Evolutionary conservation across 169 alveolate genomes (phyloP), one percentile per base, ranked within the genome.

Genomic region (Theileria parva): DNA sequence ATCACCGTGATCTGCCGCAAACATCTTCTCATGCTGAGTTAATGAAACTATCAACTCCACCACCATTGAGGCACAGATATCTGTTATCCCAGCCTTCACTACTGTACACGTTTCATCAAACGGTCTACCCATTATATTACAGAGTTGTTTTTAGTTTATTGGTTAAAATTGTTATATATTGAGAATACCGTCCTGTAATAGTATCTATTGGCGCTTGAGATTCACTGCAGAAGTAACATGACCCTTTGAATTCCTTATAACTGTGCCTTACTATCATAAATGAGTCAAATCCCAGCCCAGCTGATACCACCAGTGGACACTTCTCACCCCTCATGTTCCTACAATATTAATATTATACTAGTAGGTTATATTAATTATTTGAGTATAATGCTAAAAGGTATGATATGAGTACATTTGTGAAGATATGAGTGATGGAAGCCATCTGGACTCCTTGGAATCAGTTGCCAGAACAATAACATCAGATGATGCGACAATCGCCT

Each of bases 361-460:
- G 1, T 32, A 32, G 37, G 5, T 32, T 32, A 32, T 32, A 5
- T 32, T 32, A 32, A 32, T 32, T 32, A 5, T 32, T 2, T 32
- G 37, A 32, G 1, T 32, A 8, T 23, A 61, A 32, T 55, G 1
- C 5, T 5, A 7, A 57, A 44, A 13, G n/a, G 19, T 15, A 25
- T 50, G 13, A n/a, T 48, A 1, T 39, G 25, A 5, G 19, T 19
- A 67, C 61, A 21, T 32, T 19, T 51, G 79, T 21, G 90, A 88
- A 21, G 85, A 86, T 32, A 91, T 25, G 30, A 91, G 71, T 19
- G 89, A 78, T 15, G 95, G 95, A n/a, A 91, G 76, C 84, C 92
- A 91, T 60, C 95, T 63, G 0, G 95, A 91, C 34, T 91, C 95
- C 64, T 85, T 91, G 44, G 93, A 84, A 60, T 91, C 95, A 0